Conservation (phyloP, 2,329 filamentous ascomycete species). For the Penicillium griseofulvum region DNA sequence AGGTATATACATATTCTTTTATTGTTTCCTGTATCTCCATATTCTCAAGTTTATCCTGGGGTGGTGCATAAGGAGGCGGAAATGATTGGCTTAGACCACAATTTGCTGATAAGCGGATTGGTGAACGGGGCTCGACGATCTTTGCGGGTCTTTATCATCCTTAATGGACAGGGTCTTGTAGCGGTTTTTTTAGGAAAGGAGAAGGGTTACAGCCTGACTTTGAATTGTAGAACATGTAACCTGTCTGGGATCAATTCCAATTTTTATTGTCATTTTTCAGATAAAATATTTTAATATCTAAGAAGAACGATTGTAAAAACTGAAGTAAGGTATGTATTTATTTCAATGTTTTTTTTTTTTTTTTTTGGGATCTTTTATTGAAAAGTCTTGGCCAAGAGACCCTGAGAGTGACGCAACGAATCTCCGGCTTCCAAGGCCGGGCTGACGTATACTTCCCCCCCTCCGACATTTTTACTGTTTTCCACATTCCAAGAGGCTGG, state of each 20-base stretch:
- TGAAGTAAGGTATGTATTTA: too few species aligned
- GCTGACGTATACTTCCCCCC: conserved; percentile 4
- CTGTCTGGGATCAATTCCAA: too few species aligned
- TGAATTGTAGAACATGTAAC: neutral
- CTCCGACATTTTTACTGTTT: neutral
- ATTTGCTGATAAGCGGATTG: conserved; percentile 58
- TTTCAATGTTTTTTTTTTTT: too few species aligned
- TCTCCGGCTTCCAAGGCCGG: conserved; percentile 1
- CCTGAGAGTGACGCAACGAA: neutral
- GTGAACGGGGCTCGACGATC: conserved; percentile 45
- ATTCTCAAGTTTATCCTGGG: conserved; percentile 56
- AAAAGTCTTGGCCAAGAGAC: neutral
- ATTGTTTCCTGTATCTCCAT: conserved; percentile 52
- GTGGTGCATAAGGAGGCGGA: conserved; percentile 56
- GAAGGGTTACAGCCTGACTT: neutral
- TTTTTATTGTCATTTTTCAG: too few species aligned
- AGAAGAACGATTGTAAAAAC: too few species aligned
- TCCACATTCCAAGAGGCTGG: neutral
- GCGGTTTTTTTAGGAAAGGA: neutral
- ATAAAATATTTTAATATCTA: too few species aligned
- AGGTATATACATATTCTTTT: conserved; percentile 55
- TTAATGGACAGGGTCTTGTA: conserved; percentile 3
- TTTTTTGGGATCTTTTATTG: too few species aligned
- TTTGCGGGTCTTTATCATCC: conserved; percentile 11
- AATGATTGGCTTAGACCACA: conserved; percentile 56